Conservation (phyloP, 148 eudicot species). For the Vaccinium darrowii region DNA sequence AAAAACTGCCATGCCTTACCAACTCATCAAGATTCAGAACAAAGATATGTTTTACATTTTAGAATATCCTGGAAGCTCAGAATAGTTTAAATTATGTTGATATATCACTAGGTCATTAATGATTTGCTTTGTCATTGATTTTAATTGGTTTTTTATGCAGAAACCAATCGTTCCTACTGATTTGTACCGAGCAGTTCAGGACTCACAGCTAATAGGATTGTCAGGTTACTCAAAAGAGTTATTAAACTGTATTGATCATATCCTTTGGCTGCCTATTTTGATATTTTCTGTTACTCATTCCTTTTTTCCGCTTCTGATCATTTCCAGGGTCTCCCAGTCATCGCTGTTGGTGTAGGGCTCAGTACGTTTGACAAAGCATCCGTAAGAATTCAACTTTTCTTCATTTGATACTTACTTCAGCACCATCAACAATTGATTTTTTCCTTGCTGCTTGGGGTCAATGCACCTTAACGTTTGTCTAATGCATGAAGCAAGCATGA, state of each 20-base stretch:
- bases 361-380: constrained; percentile 95
- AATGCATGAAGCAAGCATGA: constrained; percentile 4
- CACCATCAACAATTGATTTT: background rate
- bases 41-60: constrained; percentile 5
- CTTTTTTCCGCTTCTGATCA: background rate
- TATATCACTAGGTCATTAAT: background rate
- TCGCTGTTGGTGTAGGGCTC: constrained; percentile 88
- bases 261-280: background rate
- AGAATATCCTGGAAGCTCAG: background rate
- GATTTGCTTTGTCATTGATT: background rate
- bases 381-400: constrained; percentile 45
- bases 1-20: background rate
- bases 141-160: constrained; percentile 37
- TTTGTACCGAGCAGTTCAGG: constrained; percentile 75
- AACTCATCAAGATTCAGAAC: background rate
- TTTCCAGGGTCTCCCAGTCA: constrained; percentile 83
- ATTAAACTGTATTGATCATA: constrained; percentile 9
- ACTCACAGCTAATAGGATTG: constrained; percentile 86
- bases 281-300: background rate
- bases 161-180: constrained; percentile 86
- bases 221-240: constrained; percentile 92
- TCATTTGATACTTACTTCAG: background rate
- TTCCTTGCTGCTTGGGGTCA: background rate
- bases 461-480: background rate
- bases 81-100: background rate